Base-by-base conservation (phyloP, 140 eudicot genomes). In the Ambrosia hybrid region DNA sequence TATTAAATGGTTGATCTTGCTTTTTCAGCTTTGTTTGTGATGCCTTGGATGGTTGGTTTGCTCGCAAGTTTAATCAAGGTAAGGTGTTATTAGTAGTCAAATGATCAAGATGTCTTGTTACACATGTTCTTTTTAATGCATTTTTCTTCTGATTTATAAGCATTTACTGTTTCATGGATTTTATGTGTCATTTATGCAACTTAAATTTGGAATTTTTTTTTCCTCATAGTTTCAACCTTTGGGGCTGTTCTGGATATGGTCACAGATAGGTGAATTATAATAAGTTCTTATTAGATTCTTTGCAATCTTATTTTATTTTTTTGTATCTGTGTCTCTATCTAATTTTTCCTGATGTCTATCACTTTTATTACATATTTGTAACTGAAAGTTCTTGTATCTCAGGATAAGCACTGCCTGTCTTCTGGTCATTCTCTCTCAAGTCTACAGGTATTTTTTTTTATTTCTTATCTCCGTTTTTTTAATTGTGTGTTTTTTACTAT, bases 211-310 rank as follows among this genome's bases (percentile, higher is more conserved):
- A 21, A 21, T 21, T 21, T 13, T 38, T n/a, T 79, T 66, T 34
- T 64, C 61, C 13, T 48, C 79, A 65, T 83, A 89, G 97, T 89
- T 72, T 92, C 96, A 60, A 92, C 96, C 51, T 89, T 92, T 67
- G 98, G 97, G 59, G 97, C 98, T 82, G 98, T 90, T 79, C 81
- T 93, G 68, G 98, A 93, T 84, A 93, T 93, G 97, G 96, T 93
- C 72, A 93, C 98, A 26, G 98, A 93, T 61, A 85, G 96, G 96
- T 92, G 77, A 46, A 21, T 69, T 8, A 41, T 55, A 51, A 65
- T 38, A 51, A 73, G 52, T 55, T 73, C 57, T 76, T 65, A 16
- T 45, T 62, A 15, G 11, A 30, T 2, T 57, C 8, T 45, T 51
- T 15, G 46, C 17, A 49, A 33, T 9, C 61, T 2, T 53, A 59